Conservation (phyloP, 2,329 filamentous ascomycete genomes). For the Aspergillus tamarii region DNA sequence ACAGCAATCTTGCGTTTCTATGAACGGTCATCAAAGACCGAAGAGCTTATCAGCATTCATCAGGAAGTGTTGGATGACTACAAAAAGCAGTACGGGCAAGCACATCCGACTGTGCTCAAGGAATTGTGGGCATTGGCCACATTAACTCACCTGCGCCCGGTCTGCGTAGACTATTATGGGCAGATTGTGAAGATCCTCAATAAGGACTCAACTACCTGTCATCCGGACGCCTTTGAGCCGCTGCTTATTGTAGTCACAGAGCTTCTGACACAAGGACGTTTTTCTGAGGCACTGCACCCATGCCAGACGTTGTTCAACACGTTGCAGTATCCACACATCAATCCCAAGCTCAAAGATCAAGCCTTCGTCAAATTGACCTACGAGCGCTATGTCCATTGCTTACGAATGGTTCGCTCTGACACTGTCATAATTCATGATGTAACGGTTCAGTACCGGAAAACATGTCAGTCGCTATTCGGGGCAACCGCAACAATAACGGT, state of each 20-base stretch:
- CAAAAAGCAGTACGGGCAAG: constrained; percentile 36
- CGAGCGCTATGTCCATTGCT: constrained; percentile 39
- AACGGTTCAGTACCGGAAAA: constrained; percentile 37
- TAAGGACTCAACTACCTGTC: constrained; percentile 38
- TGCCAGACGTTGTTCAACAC: constrained; percentile 43
- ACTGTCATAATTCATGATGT: constrained; percentile 38
- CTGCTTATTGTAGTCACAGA: constrained; percentile 42
- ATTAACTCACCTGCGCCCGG: constrained; percentile 39
- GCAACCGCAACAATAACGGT: constrained; percentile 41
- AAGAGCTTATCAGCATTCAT: constrained; percentile 40
- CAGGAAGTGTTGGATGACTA: constrained; percentile 46
- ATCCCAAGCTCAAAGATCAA: constrained; percentile 37
- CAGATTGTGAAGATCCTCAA: constrained; percentile 43
- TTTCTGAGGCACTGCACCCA: constrained; percentile 40
- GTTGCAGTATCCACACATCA: constrained; percentile 37
- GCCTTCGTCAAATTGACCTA: constrained; percentile 38
- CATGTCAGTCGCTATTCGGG: constrained; percentile 40
- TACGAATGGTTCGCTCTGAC: constrained; percentile 38
- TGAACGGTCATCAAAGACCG: constrained; percentile 34
- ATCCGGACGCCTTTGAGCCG: constrained; percentile 44
- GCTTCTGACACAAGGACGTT: constrained; percentile 42
- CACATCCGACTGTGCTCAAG: constrained; percentile 41
- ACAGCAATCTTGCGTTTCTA: constrained; percentile 35
- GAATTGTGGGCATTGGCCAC: constrained; percentile 41
- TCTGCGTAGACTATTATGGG: constrained; percentile 44